These are phyloP conservation scores for Fusarium foetens DNA, from an alignment of 2,329 filamentous ascomycete species.

Conservation along the genomic window DNA sequence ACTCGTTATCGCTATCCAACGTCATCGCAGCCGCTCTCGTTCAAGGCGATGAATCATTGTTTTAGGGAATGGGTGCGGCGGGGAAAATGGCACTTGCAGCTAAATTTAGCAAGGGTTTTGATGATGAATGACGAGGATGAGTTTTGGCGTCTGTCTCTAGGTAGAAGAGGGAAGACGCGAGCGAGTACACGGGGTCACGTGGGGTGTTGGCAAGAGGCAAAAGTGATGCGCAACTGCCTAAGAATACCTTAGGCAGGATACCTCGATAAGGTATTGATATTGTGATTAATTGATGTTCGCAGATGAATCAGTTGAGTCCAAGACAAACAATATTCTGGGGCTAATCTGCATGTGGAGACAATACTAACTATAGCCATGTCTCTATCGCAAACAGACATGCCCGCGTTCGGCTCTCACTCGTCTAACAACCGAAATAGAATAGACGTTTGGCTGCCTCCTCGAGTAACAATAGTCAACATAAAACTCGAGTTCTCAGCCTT, in stretches of 20 bases:
- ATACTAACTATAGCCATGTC: not conserved
- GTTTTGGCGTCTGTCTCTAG: constrained; percentile 6
- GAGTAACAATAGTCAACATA: not conserved
- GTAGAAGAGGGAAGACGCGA: constrained; percentile 19
- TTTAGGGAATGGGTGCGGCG: constrained; percentile 3
- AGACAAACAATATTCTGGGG: not conserved
- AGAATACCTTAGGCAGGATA: not conserved
- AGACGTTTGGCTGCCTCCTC: not conserved
- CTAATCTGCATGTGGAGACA: not conserved
- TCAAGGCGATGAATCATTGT: constrained; percentile 40
- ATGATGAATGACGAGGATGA: constrained; percentile 8
- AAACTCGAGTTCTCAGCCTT: not conserved
- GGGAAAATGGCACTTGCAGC: constrained; percentile 8
- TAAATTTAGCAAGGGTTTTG: constrained; percentile 9
- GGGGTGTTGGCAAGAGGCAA: not conserved
- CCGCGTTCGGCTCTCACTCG: not conserved
- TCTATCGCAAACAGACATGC: constrained; percentile 19
- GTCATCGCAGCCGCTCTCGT: constrained; percentile 26
- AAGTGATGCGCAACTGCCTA: constrained; percentile 1
- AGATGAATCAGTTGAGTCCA: not conserved
- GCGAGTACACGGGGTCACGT: constrained; percentile 42
- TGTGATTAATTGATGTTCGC: not conserved
- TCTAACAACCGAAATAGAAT: not conserved
- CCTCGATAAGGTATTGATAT: not conserved
- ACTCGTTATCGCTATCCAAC: constrained; percentile 55